Percentiles rank a stretch among this genome's conserved stretches.
Conservation (phyloP, 768 basidiomycete genomes). For the Mycena metata region DNA sequence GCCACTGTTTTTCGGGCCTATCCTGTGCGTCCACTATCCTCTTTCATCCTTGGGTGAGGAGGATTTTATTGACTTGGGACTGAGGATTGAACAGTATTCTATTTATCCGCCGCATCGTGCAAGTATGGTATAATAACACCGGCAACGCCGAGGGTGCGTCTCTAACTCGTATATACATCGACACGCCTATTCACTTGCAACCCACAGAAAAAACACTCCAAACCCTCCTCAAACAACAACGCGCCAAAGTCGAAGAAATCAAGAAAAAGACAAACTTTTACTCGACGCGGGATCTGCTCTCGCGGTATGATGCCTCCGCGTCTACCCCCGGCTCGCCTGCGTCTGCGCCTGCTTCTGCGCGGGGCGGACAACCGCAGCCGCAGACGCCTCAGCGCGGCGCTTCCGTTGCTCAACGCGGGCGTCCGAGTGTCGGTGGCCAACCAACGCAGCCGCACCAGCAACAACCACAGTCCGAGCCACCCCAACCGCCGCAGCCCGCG, state of each 20-base stretch:
- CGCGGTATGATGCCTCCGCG: slow-evolving; percentile 83
- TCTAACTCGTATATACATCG: too few species aligned
- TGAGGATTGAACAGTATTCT: slow-evolving; percentile 62
- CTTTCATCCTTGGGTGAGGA: not conserved
- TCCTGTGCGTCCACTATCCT: slow-evolving; percentile 69
- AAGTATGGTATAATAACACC: slow-evolving; percentile 86
- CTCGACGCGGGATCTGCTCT: slow-evolving; percentile 88
- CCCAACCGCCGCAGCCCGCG: slow-evolving; percentile 60
- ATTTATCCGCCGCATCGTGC: slow-evolving; percentile 84
- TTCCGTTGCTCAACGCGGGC: too few species aligned
- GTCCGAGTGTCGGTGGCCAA: too few species aligned
- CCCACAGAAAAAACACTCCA: slow-evolving; percentile 83
- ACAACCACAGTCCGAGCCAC: not conserved
- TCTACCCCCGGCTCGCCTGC: slow-evolving; percentile 38
- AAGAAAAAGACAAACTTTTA: slow-evolving; percentile 99
- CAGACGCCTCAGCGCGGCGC: not conserved
- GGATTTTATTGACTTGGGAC: too few species aligned
- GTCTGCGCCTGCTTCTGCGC: not conserved
- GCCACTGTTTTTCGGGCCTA: slow-evolving; percentile 81
- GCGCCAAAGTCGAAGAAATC: slow-evolving; percentile 91
- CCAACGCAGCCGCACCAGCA: too few species aligned
- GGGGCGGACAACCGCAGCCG: not conserved
- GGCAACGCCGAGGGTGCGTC: slow-evolving; percentile 83
- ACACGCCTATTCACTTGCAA: too few species aligned
- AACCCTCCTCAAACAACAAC: slow-evolving; percentile 79